These are phyloP conservation scores for Ceratocystis lukuohia DNA, from an alignment of 2,329 filamentous ascomycete species.

Conservation along the genomic window DNA sequence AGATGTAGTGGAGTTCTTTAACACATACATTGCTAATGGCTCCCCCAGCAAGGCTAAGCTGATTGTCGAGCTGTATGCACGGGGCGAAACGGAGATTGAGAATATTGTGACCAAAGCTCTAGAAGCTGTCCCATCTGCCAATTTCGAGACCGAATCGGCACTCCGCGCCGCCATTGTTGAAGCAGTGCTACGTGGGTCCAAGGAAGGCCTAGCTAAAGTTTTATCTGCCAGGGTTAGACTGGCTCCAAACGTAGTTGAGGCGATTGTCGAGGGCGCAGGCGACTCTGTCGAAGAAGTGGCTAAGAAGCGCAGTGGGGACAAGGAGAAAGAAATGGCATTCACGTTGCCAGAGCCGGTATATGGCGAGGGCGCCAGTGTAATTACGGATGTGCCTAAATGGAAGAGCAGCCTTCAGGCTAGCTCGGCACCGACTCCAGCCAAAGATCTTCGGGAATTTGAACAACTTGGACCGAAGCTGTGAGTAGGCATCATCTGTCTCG, in stretches of 20 bases:
- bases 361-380: conserved; percentile 38
- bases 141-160: conserved; percentile 21
- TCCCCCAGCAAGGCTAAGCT: conserved; percentile 69
- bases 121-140: neutral
- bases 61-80: conserved; percentile 69
- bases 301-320: conserved; percentile 25
- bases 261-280: conserved; percentile 11
- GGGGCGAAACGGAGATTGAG: conserved; percentile 34
- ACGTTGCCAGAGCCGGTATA: conserved; percentile 30
- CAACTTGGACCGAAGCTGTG: conserved; percentile 72
- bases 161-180: conserved; percentile 17
- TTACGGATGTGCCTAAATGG: conserved; percentile 67
- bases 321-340: conserved; percentile 13
- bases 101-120: conserved; percentile 12
- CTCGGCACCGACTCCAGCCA: conserved; percentile 56
- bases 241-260: conserved; percentile 26
- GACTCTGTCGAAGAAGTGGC: conserved; percentile 25
- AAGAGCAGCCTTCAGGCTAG: conserved; percentile 64
- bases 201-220: neutral
- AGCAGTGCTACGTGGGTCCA: conserved; percentile 13
- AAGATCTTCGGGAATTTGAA: conserved; percentile 71
- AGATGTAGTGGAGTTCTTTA: conserved; percentile 70
- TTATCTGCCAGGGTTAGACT: conserved; percentile 8
- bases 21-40: conserved; percentile 57
- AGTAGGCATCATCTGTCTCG: neutral